These are phyloP conservation scores for Capronia americana DNA, from an alignment of 2,329 filamentous ascomycete species.

Conservation along the genomic window DNA sequence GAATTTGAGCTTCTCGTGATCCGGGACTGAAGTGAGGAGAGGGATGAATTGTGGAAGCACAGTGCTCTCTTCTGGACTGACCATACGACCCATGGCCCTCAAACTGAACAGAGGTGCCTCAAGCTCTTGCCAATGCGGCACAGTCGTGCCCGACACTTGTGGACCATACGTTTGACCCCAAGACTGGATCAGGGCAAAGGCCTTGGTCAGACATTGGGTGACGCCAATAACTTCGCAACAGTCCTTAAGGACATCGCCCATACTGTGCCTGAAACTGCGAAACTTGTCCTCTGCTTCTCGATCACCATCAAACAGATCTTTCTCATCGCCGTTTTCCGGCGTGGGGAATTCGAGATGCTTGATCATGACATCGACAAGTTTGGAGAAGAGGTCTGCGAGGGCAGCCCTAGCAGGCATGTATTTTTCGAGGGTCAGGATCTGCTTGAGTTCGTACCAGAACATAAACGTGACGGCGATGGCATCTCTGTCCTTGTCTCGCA, in stretches of 20 bases:
- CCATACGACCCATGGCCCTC: constrained; percentile 95
- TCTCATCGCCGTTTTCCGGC: constrained; percentile 73
- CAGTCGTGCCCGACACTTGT: constrained; percentile 73
- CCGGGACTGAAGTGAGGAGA: constrained; percentile 89
- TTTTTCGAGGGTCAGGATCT: constrained; percentile 88
- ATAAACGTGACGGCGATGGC: constrained; percentile 92
- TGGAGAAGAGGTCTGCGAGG: constrained; percentile 81
- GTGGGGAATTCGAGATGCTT: constrained; percentile 86
- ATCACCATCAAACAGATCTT: constrained; percentile 92
- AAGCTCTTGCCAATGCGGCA: constrained; percentile 94
- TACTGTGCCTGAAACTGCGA: constrained; percentile 91
- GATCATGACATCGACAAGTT: constrained; percentile 90
- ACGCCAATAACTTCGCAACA: constrained; percentile 96
- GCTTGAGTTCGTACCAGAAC: constrained; percentile 99
- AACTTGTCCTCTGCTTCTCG: constrained; percentile 97
- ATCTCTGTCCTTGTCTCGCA: constrained; percentile 84
- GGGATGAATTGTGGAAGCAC: constrained; percentile 92
- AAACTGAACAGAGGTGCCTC: constrained; percentile 95
- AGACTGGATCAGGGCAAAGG: constrained; percentile 80
- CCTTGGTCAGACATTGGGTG: constrained; percentile 86
- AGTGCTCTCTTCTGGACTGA: constrained; percentile 83
- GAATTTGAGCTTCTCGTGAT: constrained; percentile 97
- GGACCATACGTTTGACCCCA: constrained; percentile 86
- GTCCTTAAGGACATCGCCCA: constrained; percentile 98
- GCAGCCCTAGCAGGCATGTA: constrained; percentile 82